Evolutionary conservation across 2,329 filamentous ascomycete genomes (phyloP).

Genomic region (Pseudogymnoascus sp.): DNA sequence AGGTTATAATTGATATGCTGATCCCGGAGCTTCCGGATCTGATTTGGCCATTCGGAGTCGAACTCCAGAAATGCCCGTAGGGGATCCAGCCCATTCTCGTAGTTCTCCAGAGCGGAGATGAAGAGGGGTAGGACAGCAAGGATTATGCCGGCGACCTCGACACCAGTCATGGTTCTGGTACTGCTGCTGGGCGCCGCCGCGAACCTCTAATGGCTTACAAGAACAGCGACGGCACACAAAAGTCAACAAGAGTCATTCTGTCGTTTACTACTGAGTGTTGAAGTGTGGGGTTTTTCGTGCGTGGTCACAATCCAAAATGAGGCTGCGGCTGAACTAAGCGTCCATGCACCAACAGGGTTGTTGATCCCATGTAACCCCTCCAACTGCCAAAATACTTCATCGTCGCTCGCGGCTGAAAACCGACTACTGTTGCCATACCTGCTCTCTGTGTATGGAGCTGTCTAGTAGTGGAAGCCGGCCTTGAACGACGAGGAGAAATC

Average conservation of each 20-base stretch:
- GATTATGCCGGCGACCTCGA: constrained; percentile 1
- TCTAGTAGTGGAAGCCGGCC: background rate
- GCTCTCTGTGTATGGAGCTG: background rate
- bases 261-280: background rate
- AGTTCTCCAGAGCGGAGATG: constrained; percentile 5
- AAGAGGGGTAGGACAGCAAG: constrained; percentile 8
- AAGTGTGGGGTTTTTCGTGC: background rate
- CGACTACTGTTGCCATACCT: background rate
- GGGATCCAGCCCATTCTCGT: background rate
- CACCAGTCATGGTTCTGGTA: background rate
- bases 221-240: background rate
- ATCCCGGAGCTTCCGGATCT: background rate
- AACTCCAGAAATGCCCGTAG: background rate
- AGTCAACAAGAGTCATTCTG: background rate
- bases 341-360: background rate
- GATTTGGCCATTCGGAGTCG: background rate
- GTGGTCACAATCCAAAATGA: background rate
- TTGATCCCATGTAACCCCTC: background rate
- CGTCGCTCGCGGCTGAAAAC: background rate
- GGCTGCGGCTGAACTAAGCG: constrained; percentile 4
- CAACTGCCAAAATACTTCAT: background rate
- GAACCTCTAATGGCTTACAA: background rate
- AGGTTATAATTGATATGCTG: background rate
- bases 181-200: background rate
- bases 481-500: background rate